phyloP scores from a whole-genome alignment of 73 alveolate species.

The Durusdinium trenchii region DNA sequence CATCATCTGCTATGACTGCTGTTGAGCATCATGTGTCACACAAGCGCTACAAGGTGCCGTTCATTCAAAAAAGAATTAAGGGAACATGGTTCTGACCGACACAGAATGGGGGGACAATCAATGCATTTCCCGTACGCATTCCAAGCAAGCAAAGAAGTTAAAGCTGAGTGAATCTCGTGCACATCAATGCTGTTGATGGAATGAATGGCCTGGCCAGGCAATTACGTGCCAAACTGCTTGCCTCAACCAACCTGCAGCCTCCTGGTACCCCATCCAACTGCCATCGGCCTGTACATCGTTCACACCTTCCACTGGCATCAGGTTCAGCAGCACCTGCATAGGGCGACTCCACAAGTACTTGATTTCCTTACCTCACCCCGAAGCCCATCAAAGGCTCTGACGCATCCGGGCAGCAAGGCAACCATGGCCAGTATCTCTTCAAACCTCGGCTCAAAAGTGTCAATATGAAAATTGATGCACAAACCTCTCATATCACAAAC shows the following conservation, averaged over 20 bases:
- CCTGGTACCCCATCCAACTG: too few species aligned
- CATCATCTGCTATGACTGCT: too few species aligned
- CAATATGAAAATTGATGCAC: neutral
- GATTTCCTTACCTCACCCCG: too few species aligned
- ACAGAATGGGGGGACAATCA: too few species aligned
- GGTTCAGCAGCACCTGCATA: slow-evolving; percentile 39
- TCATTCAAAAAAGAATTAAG: too few species aligned
- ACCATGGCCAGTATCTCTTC: slow-evolving; percentile 22
- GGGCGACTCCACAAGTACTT: neutral
- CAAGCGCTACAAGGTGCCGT: too few species aligned
- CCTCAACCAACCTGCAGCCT: neutral
- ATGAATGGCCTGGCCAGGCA: slow-evolving; percentile 8
- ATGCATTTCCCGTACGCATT: too few species aligned
- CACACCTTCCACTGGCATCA: slow-evolving; percentile 72
- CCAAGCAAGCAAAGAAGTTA: too few species aligned
- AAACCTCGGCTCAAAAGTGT: neutral
- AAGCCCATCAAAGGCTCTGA: neutral
- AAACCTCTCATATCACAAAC: neutral
- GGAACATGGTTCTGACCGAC: too few species aligned
- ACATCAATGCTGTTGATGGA: slow-evolving; percentile 49
- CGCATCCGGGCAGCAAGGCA: slow-evolving; percentile 74
- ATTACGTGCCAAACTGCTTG: neutral
- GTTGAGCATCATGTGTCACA: too few species aligned
- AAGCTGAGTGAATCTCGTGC: neutral
- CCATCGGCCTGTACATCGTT: neutral